Conservation (phyloP, 2,329 filamentous ascomycete genomes). For the Aspergillus niger region DNA sequence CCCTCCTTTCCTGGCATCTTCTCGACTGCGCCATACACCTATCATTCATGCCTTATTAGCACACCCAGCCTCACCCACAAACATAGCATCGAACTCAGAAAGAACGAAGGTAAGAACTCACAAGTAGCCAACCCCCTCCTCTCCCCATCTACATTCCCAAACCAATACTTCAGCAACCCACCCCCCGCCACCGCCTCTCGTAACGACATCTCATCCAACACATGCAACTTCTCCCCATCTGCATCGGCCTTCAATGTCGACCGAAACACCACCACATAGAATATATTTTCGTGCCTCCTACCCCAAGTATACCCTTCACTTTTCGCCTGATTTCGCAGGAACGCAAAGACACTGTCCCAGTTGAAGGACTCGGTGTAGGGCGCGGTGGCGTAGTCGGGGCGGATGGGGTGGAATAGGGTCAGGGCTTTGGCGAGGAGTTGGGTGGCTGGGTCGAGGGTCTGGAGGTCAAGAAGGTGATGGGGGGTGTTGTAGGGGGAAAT, state of each 20-base stretch:
- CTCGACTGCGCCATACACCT: slow-evolving; percentile 66
- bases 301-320: slow-evolving; percentile 59
- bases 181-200: slow-evolving; percentile 76
- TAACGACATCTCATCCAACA: slow-evolving; percentile 77
- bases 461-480: slow-evolving; percentile 72
- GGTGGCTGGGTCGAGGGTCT: slow-evolving; percentile 65
- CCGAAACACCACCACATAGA: slow-evolving; percentile 84
- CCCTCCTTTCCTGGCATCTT: slow-evolving; percentile 64
- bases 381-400: slow-evolving; percentile 73
- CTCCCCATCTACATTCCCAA: slow-evolving; percentile 69
- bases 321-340: slow-evolving; percentile 56
- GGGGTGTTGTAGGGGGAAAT: slow-evolving; percentile 74
- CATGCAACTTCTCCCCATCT: slow-evolving; percentile 67
- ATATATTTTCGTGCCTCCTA: slow-evolving; percentile 52
- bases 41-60: slow-evolving; percentile 17
- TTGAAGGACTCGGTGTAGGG: slow-evolving; percentile 76
- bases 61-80: slow-evolving; percentile 1
- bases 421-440: slow-evolving; percentile 73
- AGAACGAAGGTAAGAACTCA: slow-evolving; percentile 38
- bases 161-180: slow-evolving; percentile 93
- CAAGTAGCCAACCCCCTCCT: slow-evolving; percentile 81
- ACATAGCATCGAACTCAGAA: not conserved
- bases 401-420: slow-evolving; percentile 61
- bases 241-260: slow-evolving; percentile 69
- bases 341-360: slow-evolving; percentile 65